These are phyloP conservation scores for Lepiota brunneoincarnata DNA, from an alignment of 768 basidiomycete genomes.

Conservation along the genomic window DNA sequence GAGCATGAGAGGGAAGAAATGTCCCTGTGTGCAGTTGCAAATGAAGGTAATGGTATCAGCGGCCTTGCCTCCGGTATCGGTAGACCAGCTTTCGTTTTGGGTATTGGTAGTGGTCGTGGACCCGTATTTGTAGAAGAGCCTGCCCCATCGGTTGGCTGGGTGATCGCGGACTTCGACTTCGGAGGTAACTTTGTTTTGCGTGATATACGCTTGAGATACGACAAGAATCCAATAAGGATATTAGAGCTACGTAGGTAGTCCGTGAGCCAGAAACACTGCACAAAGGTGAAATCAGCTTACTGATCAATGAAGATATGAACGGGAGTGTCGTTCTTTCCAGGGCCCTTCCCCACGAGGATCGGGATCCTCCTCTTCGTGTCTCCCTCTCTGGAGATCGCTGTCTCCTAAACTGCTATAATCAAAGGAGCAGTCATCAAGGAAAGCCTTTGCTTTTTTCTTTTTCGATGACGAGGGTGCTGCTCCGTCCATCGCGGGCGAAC, in stretches of 20 bases:
- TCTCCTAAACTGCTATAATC: slow-evolving; percentile 7
- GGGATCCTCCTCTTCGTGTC: slow-evolving; percentile 23
- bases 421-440: slow-evolving; percentile 1
- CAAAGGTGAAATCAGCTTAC: slow-evolving; percentile 33
- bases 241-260: slow-evolving; percentile 67
- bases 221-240: slow-evolving; percentile 81
- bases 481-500: neutral
- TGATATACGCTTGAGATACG: slow-evolving; percentile 50
- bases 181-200: slow-evolving; percentile 6
- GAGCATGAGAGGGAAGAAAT: slow-evolving; percentile 18
- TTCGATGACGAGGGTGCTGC: slow-evolving; percentile 3
- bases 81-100: slow-evolving; percentile 12
- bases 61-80: slow-evolving; percentile 4
- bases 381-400: slow-evolving; percentile 10
- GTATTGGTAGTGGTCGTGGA: slow-evolving; percentile 20
- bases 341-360: slow-evolving; percentile 30
- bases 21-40: slow-evolving; percentile 29
- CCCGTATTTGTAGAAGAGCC: slow-evolving; percentile 12
- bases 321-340: slow-evolving; percentile 29
- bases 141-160: slow-evolving; percentile 12
- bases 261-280: slow-evolving; percentile 18
- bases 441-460: slow-evolving; percentile 12
- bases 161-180: slow-evolving; percentile 13
- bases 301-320: slow-evolving; percentile 58
- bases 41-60: slow-evolving; percentile 37